Conservation (phyloP, 257 asterid genomes). For the Catharanthus roseus region DNA sequence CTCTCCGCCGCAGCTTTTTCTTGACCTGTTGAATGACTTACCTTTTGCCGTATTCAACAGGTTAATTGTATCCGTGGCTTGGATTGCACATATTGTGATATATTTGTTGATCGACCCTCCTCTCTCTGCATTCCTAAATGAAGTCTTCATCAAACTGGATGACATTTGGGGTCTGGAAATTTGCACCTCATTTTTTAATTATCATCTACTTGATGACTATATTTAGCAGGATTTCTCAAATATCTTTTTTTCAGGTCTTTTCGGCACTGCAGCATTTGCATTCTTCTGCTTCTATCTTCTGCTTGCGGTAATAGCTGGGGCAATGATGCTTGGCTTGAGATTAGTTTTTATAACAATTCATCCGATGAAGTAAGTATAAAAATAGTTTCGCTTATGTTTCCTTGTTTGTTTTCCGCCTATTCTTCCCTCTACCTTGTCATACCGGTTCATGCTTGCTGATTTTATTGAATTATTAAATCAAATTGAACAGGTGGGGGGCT, state of each 20-base stretch:
- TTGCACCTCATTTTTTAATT: conserved; percentile 9
- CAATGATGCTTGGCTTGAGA: conserved; percentile 95
- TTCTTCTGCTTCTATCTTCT: conserved; percentile 98
- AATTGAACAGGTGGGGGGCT: conserved; percentile 77
- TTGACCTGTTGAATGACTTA: not conserved
- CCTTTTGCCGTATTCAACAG: conserved; percentile 37
- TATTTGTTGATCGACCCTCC: conserved; percentile 92
- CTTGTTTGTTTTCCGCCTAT: not conserved
- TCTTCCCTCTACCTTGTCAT: conserved; percentile 6
- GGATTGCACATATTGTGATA: conserved; percentile 89
- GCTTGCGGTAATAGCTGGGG: conserved; percentile 96
- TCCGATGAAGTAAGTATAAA: conserved; percentile 80
- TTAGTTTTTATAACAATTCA: conserved; percentile 89
- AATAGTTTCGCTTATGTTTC: conserved; percentile 8
- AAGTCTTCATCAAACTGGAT: conserved; percentile 87
- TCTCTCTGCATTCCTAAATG: conserved; percentile 80
- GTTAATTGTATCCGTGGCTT: conserved; percentile 88
- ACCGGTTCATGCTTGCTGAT: conserved; percentile 10
- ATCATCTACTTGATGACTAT: conserved; percentile 10
- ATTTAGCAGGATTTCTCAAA: not conserved
- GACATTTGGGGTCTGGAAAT: conserved; percentile 68
- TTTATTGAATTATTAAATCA: conserved; percentile 16
- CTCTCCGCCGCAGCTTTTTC: not conserved
- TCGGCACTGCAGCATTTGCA: conserved; percentile 97
- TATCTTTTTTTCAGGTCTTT: conserved; percentile 61